Base-by-base conservation (phyloP, 2,329 filamentous ascomycete genomes). In the Colletotrichum lentis region DNA sequence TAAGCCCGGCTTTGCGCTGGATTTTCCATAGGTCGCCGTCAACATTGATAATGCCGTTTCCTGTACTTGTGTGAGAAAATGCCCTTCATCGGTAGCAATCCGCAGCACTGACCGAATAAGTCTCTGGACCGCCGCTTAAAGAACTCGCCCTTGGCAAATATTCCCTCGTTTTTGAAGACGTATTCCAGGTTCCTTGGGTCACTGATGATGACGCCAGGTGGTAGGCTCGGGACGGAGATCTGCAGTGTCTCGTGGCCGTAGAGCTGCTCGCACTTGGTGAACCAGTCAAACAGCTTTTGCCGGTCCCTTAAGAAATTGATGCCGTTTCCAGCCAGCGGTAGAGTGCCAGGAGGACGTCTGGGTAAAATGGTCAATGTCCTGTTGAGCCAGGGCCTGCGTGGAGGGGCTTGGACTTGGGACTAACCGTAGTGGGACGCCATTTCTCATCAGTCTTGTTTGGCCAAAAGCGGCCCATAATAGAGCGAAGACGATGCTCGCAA, bases 41-140 rank as follows among this genome's bases (percentile, higher is more conserved):
- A 31, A 85, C 84, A 71, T 90, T 91, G 76, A 90, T 89, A 71
- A 91, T 90, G 31, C 88, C 88, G 71, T 88, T 82, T 1, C 86
- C 83, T 85, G 54, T 10, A 14, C 16, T 24, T 18, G 22, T 20
- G 41, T 57, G 7, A 62, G 53, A 22, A 22, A 39, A 37, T 2
- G 18, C 2, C 0, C 57, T 75, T 60, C 75, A 77, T 84, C 1
- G 11, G 18, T 27, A 5, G 22, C n/a, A n/a, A 12, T 43, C n/a
- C 41, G 6, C 16, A n/a, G n/a, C 8, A 50, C 69, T 27, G 8
- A 71, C 70, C 88, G 69, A 91, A 91, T 0, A 91, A 77, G 73
- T 90, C 88, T 82, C 84, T 85, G 0, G 87, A 85, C 44, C 87
- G 81, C 20, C 78, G 77, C 71, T 86, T 88, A 73, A 91, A 86